Percentiles rank a stretch among this genome's conserved stretches.
Evolutionary conservation across 2,329 filamentous ascomycete species (phyloP).

Genomic region (Colletotrichum sp.): DNA sequence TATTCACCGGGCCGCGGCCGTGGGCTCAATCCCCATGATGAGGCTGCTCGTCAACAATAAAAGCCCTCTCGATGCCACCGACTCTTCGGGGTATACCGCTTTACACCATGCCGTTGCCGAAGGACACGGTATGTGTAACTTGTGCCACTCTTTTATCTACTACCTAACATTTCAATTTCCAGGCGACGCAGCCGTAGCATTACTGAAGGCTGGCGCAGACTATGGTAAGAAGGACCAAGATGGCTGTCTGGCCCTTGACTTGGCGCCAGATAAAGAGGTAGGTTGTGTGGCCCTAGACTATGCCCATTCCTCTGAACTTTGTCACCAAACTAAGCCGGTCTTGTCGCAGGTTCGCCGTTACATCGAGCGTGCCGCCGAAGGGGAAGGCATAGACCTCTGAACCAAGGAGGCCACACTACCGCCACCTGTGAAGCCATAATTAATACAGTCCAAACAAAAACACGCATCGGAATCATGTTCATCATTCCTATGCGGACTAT

Average conservation of each 20-base stretch:
- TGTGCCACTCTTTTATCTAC: not conserved
- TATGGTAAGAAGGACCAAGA: constrained; percentile 76
- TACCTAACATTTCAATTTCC: not conserved
- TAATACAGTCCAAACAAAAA: not conserved
- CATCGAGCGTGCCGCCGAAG: constrained; percentile 78
- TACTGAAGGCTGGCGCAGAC: constrained; percentile 87
- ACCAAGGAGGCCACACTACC: not conserved
- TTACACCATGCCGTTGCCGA: constrained; percentile 88
- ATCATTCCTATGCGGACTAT: not conserved
- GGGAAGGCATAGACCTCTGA: constrained; percentile 76
- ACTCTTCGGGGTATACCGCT: constrained; percentile 83
- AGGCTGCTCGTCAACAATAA: constrained; percentile 76
- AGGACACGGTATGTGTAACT: constrained; percentile 59
- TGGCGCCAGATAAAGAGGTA: constrained; percentile 87
- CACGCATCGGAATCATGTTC: not conserved
- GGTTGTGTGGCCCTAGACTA: constrained; percentile 26
- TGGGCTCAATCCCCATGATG: constrained; percentile 88
- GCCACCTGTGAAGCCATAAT: not conserved
- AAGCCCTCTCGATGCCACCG: constrained; percentile 84
- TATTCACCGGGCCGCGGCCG: constrained; percentile 88
- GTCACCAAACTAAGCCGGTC: not conserved
- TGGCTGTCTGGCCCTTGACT: constrained; percentile 75
- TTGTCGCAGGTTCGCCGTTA: constrained; percentile 70
- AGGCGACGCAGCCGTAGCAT: constrained; percentile 81
- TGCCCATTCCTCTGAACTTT: not conserved